Evolutionary conservation across 805 yeast genomes (phyloP), one percentile per base, ranked within the genome.

Genomic region (Saccharomycopsis babjevae): DNA sequence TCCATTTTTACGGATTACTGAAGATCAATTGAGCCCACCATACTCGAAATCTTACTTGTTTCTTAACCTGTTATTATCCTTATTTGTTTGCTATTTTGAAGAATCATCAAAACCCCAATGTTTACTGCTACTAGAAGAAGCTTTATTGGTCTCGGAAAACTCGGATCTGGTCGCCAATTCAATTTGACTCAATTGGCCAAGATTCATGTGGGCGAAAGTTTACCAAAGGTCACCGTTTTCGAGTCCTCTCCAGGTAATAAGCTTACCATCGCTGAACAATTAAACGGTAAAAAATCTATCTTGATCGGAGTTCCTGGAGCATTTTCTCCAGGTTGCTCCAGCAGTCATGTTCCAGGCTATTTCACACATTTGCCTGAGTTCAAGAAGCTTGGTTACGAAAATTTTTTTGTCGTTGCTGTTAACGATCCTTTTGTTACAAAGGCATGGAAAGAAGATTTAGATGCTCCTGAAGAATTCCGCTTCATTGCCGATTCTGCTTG

Each of bases 401-500:
- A 82, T 55, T 72, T 90, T 58, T 83, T 78, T 67, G 82, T 91
- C 52, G 82, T 91, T 40, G 79, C 94, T 20, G 96, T 89, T 57
- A 91, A 91, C 72, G 97, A 91, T 70, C 81, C 94, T 2, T 91
- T 91, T 72, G 97, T 90, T 57, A 82, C 85, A 69, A 80, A 82
- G 67, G 92, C 94, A 0, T 91, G 96, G 96, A 83, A 81, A 54
- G 80, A 83, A 60, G 68, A 74, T 22, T 68, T 80, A 42, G 68
- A 70, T 25, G 66, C 71, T 16, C 73, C 71, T 15, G 64, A 62
- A 4, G 69, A 67, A 59, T 73, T 85, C 59, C 78, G 80, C 60
- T 81, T 87, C 70, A 77, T 90, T 65, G 89, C 96, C 50, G 97
- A 91, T 72, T 85, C 94, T n/a, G 73, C 76, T 60, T 96, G 87